These are phyloP conservation scores for Chalciporus sp. DNA, from an alignment of 1,284 basidiomycete genomes.

Conservation along the genomic window DNA sequence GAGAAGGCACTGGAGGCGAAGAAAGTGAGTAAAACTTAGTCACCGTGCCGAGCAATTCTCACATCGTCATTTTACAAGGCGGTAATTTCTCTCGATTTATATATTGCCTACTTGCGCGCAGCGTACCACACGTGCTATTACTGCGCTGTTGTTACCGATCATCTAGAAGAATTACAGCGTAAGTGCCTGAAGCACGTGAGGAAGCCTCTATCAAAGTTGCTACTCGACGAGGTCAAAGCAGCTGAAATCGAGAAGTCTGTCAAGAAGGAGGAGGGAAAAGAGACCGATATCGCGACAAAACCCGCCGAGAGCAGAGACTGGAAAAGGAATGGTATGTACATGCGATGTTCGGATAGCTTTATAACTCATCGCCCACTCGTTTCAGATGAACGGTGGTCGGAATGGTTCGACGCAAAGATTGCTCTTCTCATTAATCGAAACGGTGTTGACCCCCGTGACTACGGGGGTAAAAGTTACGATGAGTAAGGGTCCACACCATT, in stretches of 20 bases:
- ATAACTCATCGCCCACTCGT: conserved; percentile 16
- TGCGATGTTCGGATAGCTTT: conserved; percentile 5
- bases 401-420: conserved; percentile 83
- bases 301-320: conserved; percentile 54
- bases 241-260: conserved; percentile 46
- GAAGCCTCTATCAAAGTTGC: conserved; percentile 62
- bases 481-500: conserved; percentile 60
- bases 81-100: conserved; percentile 79
- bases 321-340: conserved; percentile 65
- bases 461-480: conserved; percentile 86
- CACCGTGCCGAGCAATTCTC: conserved; percentile 20
- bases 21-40: conserved; percentile 53
- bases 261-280: conserved; percentile 40
- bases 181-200: conserved; percentile 92
- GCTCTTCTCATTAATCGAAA: conserved; percentile 76
- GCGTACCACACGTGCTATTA: conserved; percentile 94
- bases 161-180: conserved; percentile 90
- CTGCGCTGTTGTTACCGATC: conserved; percentile 88
- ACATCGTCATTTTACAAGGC: conserved; percentile 45
- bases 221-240: conserved; percentile 57
- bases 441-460: conserved; percentile 80
- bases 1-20: conserved; percentile 65
- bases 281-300: conserved; percentile 24
- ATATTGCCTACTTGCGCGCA: conserved; percentile 81
- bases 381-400: conserved; percentile 84